Conservation (phyloP, 768 basidiomycete genomes). For the Agrocybe praecox region DNA sequence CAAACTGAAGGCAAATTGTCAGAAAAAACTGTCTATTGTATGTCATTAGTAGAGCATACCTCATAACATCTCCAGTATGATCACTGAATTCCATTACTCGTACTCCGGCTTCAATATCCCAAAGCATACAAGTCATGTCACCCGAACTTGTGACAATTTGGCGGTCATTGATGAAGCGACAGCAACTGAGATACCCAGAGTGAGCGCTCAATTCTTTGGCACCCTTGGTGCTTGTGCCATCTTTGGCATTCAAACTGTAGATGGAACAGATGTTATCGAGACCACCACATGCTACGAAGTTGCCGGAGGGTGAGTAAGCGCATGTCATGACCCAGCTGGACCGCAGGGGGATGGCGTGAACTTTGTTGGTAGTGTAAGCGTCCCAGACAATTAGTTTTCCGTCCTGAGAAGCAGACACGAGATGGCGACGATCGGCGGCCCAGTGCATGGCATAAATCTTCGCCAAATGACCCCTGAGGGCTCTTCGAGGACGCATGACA, state of each 20-base stretch:
- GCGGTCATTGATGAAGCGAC: conserved; percentile 97
- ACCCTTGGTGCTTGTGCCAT: conserved; percentile 79
- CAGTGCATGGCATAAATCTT: conserved; percentile 99
- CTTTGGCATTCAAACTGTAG: conserved; percentile 89
- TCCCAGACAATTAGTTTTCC: conserved; percentile 99
- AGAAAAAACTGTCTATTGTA: conserved; percentile 11
- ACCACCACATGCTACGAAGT: conserved; percentile 97
- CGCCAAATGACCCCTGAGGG: conserved; percentile 95
- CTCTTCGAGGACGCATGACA: conserved; percentile 94
- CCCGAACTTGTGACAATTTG: conserved; percentile 98
- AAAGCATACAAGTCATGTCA: conserved; percentile 99
- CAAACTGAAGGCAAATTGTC: conserved; percentile 52
- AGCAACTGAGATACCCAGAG: conserved; percentile 97
- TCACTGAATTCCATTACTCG: conserved; percentile 99
- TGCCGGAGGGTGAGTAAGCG: conserved; percentile 96
- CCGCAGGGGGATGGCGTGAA: conserved; percentile 96
- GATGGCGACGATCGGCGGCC: conserved; percentile 95
- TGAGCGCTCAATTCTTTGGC: conserved; percentile 96
- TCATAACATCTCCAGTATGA: conserved; percentile 99
- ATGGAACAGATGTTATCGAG: conserved; percentile 99
- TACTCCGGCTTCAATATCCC: conserved; percentile 98
- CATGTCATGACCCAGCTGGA: conserved; percentile 99
- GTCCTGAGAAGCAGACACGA: conserved; percentile 99
- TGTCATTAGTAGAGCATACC: conserved; percentile 51
- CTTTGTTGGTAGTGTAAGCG: conserved; percentile 99